Evolutionary conservation across 768 basidiomycete species (phyloP).

Genomic region (Mycena vulgaris): DNA sequence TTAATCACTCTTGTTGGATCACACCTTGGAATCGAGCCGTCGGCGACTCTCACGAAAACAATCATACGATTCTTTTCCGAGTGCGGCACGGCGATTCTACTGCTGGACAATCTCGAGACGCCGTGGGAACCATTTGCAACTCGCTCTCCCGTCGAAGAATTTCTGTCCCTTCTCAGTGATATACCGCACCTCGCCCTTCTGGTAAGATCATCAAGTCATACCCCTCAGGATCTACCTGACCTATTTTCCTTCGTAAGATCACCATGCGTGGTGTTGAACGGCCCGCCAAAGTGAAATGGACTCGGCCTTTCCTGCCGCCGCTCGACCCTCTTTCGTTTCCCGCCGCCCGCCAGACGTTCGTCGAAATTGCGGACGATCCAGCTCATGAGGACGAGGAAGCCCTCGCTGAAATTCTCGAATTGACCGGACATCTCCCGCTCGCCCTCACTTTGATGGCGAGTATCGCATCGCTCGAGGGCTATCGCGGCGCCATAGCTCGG

Average conservation of each 20-base stretch:
- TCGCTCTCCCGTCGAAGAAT: constrained; percentile 1
- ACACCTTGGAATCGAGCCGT: constrained; percentile 8
- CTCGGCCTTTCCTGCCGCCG: not conserved
- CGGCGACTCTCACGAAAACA: not conserved
- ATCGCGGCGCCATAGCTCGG: not conserved
- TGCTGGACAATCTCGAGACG: no score
- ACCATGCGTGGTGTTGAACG: constrained; percentile 14
- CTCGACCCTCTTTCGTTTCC: not conserved
- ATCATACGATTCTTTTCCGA: not conserved
- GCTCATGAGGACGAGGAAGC: not conserved
- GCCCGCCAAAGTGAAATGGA: constrained; percentile 11
- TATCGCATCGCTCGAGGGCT: constrained; percentile 7
- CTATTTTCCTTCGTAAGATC: not conserved
- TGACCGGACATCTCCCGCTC: constrained; percentile 9
- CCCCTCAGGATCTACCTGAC: not conserved
- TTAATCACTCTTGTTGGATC: not conserved
- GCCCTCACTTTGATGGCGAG: constrained; percentile 1
- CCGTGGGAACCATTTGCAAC: not conserved
- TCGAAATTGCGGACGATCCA: constrained; percentile 3
- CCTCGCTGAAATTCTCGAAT: not conserved
- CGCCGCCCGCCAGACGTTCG: not conserved
- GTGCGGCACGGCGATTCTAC: not conserved
- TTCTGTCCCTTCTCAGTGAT: not conserved
- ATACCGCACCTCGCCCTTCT: not conserved
- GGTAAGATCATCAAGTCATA: not conserved